A percentile compares a stretch with the other conserved stretches of the same genome.
phyloP scores from a whole-genome alignment of 352 stramenopile species.

The Phytophthora pisi region DNA sequence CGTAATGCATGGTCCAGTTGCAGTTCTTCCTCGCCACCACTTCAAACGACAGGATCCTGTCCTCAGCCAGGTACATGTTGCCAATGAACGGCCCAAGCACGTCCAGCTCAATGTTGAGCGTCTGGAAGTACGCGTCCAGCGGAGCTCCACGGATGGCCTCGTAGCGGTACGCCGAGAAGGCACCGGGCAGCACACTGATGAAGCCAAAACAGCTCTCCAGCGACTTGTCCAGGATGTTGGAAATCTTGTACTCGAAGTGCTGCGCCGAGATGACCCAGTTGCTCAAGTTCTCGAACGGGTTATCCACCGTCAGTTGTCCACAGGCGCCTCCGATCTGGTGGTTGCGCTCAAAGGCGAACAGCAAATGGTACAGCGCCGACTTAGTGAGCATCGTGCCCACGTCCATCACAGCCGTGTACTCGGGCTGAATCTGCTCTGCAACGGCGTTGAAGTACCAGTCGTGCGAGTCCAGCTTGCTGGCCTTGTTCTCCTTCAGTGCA shows the following conservation, averaged over 20 bases:
- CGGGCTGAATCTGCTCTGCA: constrained; percentile 81
- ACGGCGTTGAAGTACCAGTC: constrained; percentile 88
- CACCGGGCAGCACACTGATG: constrained; percentile 85
- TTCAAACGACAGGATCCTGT: constrained; percentile 88
- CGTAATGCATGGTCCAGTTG: constrained; percentile 90
- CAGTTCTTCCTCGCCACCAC: constrained; percentile 81
- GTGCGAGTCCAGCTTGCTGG: constrained; percentile 86
- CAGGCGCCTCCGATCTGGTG: constrained; percentile 82
- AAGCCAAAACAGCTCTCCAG: constrained; percentile 88
- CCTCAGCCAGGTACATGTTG: constrained; percentile 91
- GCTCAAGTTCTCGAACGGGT: constrained; percentile 83
- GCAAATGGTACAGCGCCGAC: constrained; percentile 75
- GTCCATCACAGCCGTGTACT: constrained; percentile 86
- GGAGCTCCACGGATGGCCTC: constrained; percentile 80
- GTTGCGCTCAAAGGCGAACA: constrained; percentile 81
- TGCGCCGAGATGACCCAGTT: constrained; percentile 90
- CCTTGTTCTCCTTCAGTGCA: constrained; percentile 82
- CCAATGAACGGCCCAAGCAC: constrained; percentile 82
- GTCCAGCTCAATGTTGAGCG: constrained; percentile 77
- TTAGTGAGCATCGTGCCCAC: constrained; percentile 87
- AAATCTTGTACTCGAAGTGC: constrained; percentile 92
- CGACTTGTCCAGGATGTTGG: constrained; percentile 88
- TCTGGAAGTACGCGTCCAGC: constrained; percentile 88
- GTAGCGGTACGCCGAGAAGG: constrained; percentile 87
- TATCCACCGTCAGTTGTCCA: constrained; percentile 80